Base-by-base conservation (phyloP, 2,329 filamentous ascomycete species). In the Cucurbitaria berberidis region DNA sequence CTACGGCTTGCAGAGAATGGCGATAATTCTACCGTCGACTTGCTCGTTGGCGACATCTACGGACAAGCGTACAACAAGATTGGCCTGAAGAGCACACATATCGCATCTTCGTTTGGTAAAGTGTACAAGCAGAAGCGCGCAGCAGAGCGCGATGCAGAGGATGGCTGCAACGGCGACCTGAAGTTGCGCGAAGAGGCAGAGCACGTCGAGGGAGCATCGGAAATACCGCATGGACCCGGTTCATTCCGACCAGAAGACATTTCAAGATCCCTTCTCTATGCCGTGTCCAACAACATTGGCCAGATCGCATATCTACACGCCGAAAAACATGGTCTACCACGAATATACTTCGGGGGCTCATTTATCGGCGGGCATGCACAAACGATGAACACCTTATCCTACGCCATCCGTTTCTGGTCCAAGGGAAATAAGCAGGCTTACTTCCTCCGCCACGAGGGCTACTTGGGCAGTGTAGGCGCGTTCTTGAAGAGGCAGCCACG, bases 231-330 rank as follows among this genome's bases (percentile, higher is more conserved):
- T 71, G 22, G 67, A 36, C 75, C 77, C 32, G 74, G 74, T 16
- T 71, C 78, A 3, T 98, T 97, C 76, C 86, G 85, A 16, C 82
- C 86, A 30, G 87, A 92, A 70, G 95, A 99, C 75, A 91, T 99
- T 60, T 95, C 91, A 21, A 84, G 93, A 27, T 96, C 91, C 41
- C 82, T 99, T 16, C 84, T 99, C 0, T 99, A 96, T 76, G 95
- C 95, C 21, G 91, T 98, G 26, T 86, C 84, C 74, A 98, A 98
- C 80, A 98, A 98, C 77, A 97, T 98, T 60, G 95, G 95, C 15
- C 95, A 99, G 78, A 96, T 99, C 66, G 92, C 95, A 38, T 97
- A 95, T 74, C 82, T 99, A n/a, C 95, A 98, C 73, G 95, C 91
- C 5, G 93, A 97, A 74, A 95, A 96, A 70, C 93, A 99, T 77